Evolutionary conservation across 2,329 filamentous ascomycete genomes (phyloP).

Genomic region (Epichloe bromicola): DNA sequence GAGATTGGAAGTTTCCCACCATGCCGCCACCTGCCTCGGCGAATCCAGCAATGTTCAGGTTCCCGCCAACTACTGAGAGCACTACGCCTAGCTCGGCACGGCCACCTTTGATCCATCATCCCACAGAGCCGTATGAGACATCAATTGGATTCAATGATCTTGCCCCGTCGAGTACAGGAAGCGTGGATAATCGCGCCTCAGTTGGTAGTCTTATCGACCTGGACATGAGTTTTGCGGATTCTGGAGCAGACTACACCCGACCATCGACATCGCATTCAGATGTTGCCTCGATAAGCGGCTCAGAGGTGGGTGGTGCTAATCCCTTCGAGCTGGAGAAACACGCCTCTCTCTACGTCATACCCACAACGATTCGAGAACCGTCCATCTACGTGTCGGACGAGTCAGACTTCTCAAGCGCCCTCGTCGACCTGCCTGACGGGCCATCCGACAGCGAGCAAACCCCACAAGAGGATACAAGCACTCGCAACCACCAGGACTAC

Average conservation of each 20-base stretch:
- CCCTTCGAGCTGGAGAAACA: slow-evolving; percentile 54
- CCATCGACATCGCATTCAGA: slow-evolving; percentile 50
- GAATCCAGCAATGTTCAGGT: slow-evolving; percentile 38
- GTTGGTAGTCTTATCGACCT: slow-evolving; percentile 38
- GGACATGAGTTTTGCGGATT: slow-evolving; percentile 41
- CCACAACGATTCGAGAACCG: slow-evolving; percentile 34
- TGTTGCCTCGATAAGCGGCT: slow-evolving; percentile 40
- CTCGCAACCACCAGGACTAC: slow-evolving; percentile 5
- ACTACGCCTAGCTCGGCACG: slow-evolving; percentile 20
- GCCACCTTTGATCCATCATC: slow-evolving; percentile 35
- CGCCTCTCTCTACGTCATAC: slow-evolving; percentile 37
- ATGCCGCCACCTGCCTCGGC: slow-evolving; percentile 38
- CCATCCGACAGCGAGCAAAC: slow-evolving; percentile 7
- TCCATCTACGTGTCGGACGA: slow-evolving; percentile 51
- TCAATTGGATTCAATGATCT: slow-evolving; percentile 30
- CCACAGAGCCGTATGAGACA: slow-evolving; percentile 35
- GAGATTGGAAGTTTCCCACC: slow-evolving; percentile 46
- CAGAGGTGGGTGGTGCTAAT: slow-evolving; percentile 40
- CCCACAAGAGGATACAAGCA: slow-evolving; percentile 5
- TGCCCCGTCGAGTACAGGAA: slow-evolving; percentile 20
- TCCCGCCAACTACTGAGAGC: slow-evolving; percentile 28
- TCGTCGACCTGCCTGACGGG: slow-evolving; percentile 16
- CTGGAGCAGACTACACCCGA: slow-evolving; percentile 35
- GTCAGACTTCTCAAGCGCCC: slow-evolving; percentile 31
- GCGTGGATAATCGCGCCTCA: slow-evolving; percentile 27